These are phyloP conservation scores for Teunomyces tritomae DNA, from an alignment of 805 yeast genomes.

Conservation along the genomic window DNA sequence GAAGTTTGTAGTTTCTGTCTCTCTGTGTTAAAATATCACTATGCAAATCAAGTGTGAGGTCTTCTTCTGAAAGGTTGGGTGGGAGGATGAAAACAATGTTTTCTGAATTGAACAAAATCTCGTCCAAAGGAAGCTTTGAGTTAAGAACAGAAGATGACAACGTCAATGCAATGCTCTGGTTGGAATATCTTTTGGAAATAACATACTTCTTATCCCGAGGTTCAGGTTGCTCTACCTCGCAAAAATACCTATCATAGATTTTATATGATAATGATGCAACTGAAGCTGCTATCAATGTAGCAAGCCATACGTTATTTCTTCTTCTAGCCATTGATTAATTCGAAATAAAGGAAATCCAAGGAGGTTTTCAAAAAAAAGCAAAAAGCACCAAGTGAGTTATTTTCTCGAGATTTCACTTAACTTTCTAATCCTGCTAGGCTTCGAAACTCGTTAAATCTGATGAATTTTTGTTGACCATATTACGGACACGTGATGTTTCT, in stretches of 20 bases:
- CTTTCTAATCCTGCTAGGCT: neutral
- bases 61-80: constrained; percentile 40
- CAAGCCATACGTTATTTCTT: constrained; percentile 1
- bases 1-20: constrained; percentile 33
- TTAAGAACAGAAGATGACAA: constrained; percentile 40
- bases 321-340: neutral
- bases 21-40: constrained; percentile 6
- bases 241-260: constrained; percentile 21
- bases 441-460: no score
- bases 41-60: constrained; percentile 19
- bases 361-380: neutral
- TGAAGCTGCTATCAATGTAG: constrained; percentile 30
- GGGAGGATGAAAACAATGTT: constrained; percentile 45
- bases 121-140: constrained; percentile 36
- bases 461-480: neutral
- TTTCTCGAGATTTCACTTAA: neutral
- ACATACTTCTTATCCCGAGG: constrained; percentile 1
- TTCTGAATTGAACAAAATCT: constrained; percentile 34
- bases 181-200: constrained; percentile 19
- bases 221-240: constrained; percentile 1
- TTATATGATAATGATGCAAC: constrained; percentile 33
- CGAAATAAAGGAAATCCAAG: neutral
- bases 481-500: neutral
- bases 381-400: neutral
- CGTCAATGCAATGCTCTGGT: constrained; percentile 40